phyloP scores from a whole-genome alignment of 352 stramenopile genomes.

The Pythium dissimile region DNA sequence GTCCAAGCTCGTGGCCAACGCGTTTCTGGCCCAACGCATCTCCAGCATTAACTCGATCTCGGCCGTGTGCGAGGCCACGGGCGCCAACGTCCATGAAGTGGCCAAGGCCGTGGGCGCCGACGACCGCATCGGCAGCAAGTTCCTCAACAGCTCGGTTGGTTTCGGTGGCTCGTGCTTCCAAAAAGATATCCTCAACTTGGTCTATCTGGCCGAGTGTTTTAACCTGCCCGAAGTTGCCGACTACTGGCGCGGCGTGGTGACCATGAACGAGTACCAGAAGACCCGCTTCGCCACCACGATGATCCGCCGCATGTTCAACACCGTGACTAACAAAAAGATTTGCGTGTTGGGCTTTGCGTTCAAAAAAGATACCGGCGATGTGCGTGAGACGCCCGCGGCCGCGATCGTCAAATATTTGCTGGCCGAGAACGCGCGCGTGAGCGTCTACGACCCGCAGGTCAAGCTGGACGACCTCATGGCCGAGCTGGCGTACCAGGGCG shows the following conservation, averaged over 20 bases:
- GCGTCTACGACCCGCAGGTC: slow-evolving; percentile 98
- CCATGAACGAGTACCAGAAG: slow-evolving; percentile 99
- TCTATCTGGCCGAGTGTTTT: slow-evolving; percentile 98
- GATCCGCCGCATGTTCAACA: slow-evolving; percentile 99
- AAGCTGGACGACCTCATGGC: slow-evolving; percentile 94
- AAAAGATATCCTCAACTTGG: slow-evolving; percentile 99
- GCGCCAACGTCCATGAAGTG: slow-evolving; percentile 98
- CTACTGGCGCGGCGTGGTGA: slow-evolving; percentile 99
- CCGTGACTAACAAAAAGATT: slow-evolving; percentile 99
- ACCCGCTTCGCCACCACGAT: slow-evolving; percentile 98
- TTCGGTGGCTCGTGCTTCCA: slow-evolving; percentile 99
- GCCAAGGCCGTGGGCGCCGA: slow-evolving; percentile 96
- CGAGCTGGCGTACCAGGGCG: slow-evolving; percentile 82
- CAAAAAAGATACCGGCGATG: slow-evolving; percentile 99
- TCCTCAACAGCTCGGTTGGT: slow-evolving; percentile 97
- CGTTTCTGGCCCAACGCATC: slow-evolving; percentile 98
- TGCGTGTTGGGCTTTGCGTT: slow-evolving; percentile 99
- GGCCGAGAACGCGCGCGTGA: slow-evolving; percentile 93
- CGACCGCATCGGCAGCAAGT: slow-evolving; percentile 96
- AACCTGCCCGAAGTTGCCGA: slow-evolving; percentile 97
- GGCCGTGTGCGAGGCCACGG: slow-evolving; percentile 97
- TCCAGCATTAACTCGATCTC: slow-evolving; percentile 99
- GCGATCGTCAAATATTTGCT: slow-evolving; percentile 97
- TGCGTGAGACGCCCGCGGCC: slow-evolving; percentile 96
- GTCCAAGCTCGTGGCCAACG: slow-evolving; percentile 99